Evolutionary conservation across 1,284 basidiomycete genomes (phyloP), one percentile per base, ranked within the genome.

Genomic region (Amylostereum chailletii): DNA sequence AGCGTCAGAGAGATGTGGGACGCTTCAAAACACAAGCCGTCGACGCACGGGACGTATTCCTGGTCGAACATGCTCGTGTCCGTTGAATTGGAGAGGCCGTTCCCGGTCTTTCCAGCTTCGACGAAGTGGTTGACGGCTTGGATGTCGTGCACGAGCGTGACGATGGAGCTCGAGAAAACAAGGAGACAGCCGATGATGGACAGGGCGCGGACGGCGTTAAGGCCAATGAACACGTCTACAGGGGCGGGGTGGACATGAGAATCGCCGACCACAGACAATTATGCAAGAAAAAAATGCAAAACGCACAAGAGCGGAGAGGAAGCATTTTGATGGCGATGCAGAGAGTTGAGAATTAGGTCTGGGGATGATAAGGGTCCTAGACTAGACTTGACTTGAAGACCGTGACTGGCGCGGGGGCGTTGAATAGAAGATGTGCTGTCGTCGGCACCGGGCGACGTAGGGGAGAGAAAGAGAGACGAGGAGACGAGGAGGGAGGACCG

Each of bases 131-230:
- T 85, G 55, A 88, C 81, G 2, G 89, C 87, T 58, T 88, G 77
- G 60, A 91, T 70, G 61, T 94, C 90, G 53, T 82, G 75, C 43
- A 84, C 87, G 67, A 94, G 79, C 31, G 86, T 84, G 47, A 86
- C 68, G 53, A 94, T 81, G 59, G 83, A 92, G 55, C 85, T 86
- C 1, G 83, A 67, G 54, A 94, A 83, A 3, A 91, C 79, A 49
- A 86, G 75, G 42, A 90, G 62, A 45, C 93, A 79, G 4, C 82
- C 75, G 56, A 93, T 66, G 63, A 94, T 77, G 62, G 87, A 90
- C 53, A 95, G 65, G 10, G 74, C 69, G 44, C 92, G 86, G 57
- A 92, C 70, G 58, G 69, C 69, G 62, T 94, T 94, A 62, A 94
- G 79, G 51, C 73, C 76, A 58, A 90, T 75, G 70, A 94, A 94